Evolutionary conservation across 345 rosid species (phyloP).

Genomic region (Lumnitzera littorea): DNA sequence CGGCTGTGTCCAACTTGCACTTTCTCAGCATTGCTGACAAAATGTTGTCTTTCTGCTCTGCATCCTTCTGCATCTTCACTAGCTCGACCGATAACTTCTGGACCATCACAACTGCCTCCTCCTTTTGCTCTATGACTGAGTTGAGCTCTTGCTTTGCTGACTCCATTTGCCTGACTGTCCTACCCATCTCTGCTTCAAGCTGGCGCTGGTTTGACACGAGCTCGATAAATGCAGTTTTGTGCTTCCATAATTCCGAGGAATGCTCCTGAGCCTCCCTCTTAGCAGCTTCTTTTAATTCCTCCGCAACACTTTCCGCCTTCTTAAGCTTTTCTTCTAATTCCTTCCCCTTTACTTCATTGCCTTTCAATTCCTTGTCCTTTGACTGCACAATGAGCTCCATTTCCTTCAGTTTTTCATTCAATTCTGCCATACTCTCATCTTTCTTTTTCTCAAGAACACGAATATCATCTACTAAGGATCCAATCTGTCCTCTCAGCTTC

Average conservation of each 20-base stretch:
- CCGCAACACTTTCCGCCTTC: conserved; percentile 34
- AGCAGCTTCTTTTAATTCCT: conserved; percentile 49
- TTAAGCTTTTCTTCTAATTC: conserved; percentile 49
- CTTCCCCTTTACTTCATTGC: conserved; percentile 40
- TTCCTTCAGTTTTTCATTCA: conserved; percentile 45
- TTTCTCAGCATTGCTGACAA: conserved; percentile 77
- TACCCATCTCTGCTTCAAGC: conserved; percentile 77
- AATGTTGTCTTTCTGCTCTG: conserved; percentile 76
- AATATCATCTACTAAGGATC: conserved; percentile 51
- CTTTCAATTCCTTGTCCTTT: conserved; percentile 49
- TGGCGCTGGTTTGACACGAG: conserved; percentile 86
- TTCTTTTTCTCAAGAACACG: conserved; percentile 41
- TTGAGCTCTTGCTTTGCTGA: conserved; percentile 51
- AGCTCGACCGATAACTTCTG: conserved; percentile 55
- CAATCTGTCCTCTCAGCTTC: conserved; percentile 46
- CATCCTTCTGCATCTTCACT: conserved; percentile 51
- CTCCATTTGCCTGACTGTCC: conserved; percentile 62
- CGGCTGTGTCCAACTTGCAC: conserved; percentile 55
- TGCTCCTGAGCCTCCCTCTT: conserved; percentile 60
- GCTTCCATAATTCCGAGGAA: conserved; percentile 69
- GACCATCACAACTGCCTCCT: conserved; percentile 38
- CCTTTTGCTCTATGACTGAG: conserved; percentile 42
- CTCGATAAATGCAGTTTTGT: conserved; percentile 86
- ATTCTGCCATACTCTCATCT: conserved; percentile 33
- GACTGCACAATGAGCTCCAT: conserved; percentile 43